phyloP scores from a whole-genome alignment of 2,329 filamentous ascomycete species.

The Fusarium udum region DNA sequence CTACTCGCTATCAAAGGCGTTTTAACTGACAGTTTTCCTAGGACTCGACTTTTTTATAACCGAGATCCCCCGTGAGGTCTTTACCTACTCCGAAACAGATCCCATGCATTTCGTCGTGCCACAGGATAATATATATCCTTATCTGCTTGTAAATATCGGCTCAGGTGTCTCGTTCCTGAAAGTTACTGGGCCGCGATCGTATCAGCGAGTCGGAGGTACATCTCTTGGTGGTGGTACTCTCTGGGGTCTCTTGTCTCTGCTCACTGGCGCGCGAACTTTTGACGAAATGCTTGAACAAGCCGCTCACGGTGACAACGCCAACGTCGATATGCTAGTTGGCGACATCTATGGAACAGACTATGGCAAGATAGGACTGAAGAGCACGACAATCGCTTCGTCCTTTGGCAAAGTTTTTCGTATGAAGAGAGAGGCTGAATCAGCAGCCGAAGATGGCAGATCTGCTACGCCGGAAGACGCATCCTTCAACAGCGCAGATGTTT shows the following conservation, averaged over 20 bases:
- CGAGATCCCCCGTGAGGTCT: conserved; percentile 95
- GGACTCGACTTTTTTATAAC: conserved; percentile 99
- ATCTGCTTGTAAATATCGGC: conserved; percentile 97
- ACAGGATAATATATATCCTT: conserved; percentile 87
- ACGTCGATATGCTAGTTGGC: conserved; percentile 95
- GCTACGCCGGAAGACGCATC: conserved; percentile 55
- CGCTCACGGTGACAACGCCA: conserved; percentile 88
- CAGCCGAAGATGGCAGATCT: conserved; percentile 76
- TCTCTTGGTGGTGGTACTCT: conserved; percentile 96
- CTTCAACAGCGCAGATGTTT: conserved; percentile 87
- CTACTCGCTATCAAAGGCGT: background rate
- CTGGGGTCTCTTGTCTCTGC: conserved; percentile 90
- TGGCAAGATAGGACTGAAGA: conserved; percentile 94
- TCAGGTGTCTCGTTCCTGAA: conserved; percentile 98
- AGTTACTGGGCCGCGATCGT: conserved; percentile 87
- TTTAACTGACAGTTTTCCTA: conserved; percentile 46
- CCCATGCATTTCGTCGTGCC: conserved; percentile 90
- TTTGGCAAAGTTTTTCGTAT: conserved; percentile 97
- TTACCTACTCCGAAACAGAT: conserved; percentile 91
- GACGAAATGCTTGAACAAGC: conserved; percentile 97
- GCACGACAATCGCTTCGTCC: conserved; percentile 92
- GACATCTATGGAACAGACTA: conserved; percentile 98
- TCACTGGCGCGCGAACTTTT: conserved; percentile 95
- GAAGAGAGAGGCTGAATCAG: conserved; percentile 83
- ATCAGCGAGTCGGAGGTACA: conserved; percentile 91